These are phyloP conservation scores for Camellia oleifera DNA, from an alignment of 179 eudicot species.

Conservation along the genomic window DNA sequence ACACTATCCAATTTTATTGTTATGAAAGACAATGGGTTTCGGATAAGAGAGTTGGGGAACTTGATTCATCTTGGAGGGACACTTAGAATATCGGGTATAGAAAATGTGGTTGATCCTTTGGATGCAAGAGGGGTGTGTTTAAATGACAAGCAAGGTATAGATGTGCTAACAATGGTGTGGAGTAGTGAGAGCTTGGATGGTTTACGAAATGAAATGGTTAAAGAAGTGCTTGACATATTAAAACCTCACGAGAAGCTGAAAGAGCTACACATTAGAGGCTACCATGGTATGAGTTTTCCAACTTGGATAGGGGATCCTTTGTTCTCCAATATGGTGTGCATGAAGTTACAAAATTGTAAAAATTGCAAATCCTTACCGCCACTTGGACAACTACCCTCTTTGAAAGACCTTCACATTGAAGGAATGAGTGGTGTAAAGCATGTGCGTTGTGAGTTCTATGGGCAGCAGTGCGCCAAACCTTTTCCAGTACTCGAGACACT, in stretches of 20 bases:
- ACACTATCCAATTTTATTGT: not conserved
- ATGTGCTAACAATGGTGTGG: no score
- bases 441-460: conserved; percentile 30
- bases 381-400: conserved; percentile 27
- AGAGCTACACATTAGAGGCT: conserved; percentile 1
- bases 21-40: not conserved
- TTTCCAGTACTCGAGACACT: conserved; percentile 22
- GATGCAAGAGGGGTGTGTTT: no score
- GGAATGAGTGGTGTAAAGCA: conserved; percentile 17
- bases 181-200: no score
- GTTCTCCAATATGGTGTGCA: not conserved
- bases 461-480: conserved; percentile 6
- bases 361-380: conserved; percentile 27
- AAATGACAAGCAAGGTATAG: no score
- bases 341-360: conserved; percentile 17
- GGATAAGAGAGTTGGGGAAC: no score
- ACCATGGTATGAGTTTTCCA: conserved; percentile 18
- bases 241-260: conserved; percentile 9
- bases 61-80: no score
- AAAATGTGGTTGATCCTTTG: no score
- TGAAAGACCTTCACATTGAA: conserved; percentile 22
- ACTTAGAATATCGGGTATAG: no score
- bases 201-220: not conserved
- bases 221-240: conserved; percentile 5
- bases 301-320: conserved; percentile 21